Base-by-base conservation (phyloP, 1,284 basidiomycete genomes). In the Bjerkandera adusta region DNA sequence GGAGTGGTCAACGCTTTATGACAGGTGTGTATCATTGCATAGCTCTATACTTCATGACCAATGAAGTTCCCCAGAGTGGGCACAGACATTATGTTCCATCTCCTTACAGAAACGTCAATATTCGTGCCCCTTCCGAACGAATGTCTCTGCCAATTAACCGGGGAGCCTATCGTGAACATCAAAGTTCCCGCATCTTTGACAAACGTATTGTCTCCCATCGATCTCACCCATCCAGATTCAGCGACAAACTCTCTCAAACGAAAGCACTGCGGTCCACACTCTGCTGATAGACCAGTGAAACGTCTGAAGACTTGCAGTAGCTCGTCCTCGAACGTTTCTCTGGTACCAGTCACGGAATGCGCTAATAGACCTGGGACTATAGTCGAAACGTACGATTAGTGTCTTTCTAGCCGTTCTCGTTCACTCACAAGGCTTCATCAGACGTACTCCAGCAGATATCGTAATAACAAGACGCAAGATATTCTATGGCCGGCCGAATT, bases 121-220 rank as follows among this genome's bases (percentile, higher is more conserved):
- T 95, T 93, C 59, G 60, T 83, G 11, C 68, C 83, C 1, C 61
- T 95, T 5, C 81, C 85, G 0, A 91, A 92, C 54, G 80, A 77
- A n/a, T 93, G 88, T 58, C 75, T 86, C 12, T 87, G 85, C 51
- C 92, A 95, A 63, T 62, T 93, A 49, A 80, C 83, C 0, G 92
- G 92, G 2, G 70, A 75, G 26, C 81, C 85, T 2, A 59, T 94
- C 8, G 68, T 81, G 13, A 71, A 79, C 45, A 52, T 73, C 12
- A 58, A 60, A 4, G 68, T 68, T n/a, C 66, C 67, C 12, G 39
- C 47, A 35, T 6, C 8, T 10, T 35, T 33, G 6, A 32, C 27
- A 33, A 27, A 30, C 8, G n/a, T n/a, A 8, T 8, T n/a, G 27
- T 15, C n/a, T 29, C 8, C 13, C 12, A 20, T 5, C 22, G 5